phyloP scores from a whole-genome alignment of 306 rosid genomes.

The Lathyrus sativus region DNA sequence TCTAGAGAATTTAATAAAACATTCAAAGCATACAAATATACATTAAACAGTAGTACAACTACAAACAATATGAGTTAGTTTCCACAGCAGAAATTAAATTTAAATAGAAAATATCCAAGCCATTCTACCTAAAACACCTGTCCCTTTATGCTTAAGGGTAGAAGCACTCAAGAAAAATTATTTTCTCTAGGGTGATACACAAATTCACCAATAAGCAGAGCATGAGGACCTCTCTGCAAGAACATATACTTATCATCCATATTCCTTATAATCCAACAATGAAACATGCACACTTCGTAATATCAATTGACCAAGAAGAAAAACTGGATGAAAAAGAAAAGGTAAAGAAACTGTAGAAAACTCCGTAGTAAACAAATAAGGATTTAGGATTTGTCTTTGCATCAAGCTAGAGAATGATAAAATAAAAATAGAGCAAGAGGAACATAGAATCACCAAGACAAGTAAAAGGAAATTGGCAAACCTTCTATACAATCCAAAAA shows the following conservation, averaged over 20 bases:
- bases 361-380: conserved; percentile 20
- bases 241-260: conserved; percentile 18
- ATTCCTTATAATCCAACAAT: conserved; percentile 30
- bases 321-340: conserved; percentile 24
- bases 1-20: background rate
- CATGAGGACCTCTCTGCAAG: conserved; percentile 1
- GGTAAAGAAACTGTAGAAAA: conserved; percentile 15
- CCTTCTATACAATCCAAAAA: conserved; percentile 74
- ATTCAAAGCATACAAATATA: conserved; percentile 8
- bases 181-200: conserved; percentile 12
- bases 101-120: conserved; percentile 3
- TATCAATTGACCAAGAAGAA: conserved; percentile 23
- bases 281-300: conserved; percentile 2
- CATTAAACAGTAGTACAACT: background rate
- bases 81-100: conserved; percentile 27
- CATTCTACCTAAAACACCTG: background rate
- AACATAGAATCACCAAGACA: conserved; percentile 15
- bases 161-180: background rate
- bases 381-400: conserved; percentile 1
- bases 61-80: conserved; percentile 10
- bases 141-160: conserved; percentile 1
- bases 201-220: conserved; percentile 28
- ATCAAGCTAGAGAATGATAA: conserved; percentile 31
- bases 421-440: conserved; percentile 2
- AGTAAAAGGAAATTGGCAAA: conserved; percentile 35